phyloP scores from a whole-genome alignment of 345 rosid genomes.

The Aquilaria malaccensis region DNA sequence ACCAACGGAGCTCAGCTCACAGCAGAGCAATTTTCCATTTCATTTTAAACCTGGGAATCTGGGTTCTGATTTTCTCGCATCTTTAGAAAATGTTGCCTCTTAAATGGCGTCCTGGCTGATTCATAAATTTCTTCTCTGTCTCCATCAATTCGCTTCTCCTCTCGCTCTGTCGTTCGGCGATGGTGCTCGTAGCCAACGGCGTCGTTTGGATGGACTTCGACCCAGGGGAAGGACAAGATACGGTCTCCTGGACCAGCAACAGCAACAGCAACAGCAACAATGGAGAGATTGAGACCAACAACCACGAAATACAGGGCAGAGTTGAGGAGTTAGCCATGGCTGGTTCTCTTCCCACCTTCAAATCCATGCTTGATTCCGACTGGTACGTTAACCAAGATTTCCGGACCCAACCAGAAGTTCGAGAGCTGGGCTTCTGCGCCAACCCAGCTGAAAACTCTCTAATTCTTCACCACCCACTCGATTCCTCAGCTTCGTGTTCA shows the following conservation, averaged over 20 bases:
- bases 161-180: slow-evolving; percentile 7
- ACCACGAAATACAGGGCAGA: slow-evolving; percentile 14
- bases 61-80: neutral
- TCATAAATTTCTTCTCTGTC: neutral
- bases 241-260: slow-evolving; percentile 53
- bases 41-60: neutral
- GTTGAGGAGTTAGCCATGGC: slow-evolving; percentile 25
- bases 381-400: slow-evolving; percentile 44
- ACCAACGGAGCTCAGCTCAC: slow-evolving; percentile 8
- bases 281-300: neutral
- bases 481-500: slow-evolving; percentile 65
- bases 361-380: slow-evolving; percentile 66
- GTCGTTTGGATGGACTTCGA: slow-evolving; percentile 50
- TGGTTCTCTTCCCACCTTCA: slow-evolving; percentile 38
- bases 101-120: no score
- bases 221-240: slow-evolving; percentile 27
- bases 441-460: slow-evolving; percentile 30
- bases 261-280: slow-evolving; percentile 8
- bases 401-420: slow-evolving; percentile 36
- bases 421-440: slow-evolving; percentile 35
- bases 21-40: slow-evolving; percentile 4
- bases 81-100: no score
- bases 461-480: slow-evolving; percentile 42
- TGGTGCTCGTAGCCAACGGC: slow-evolving; percentile 60
- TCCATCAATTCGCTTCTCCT: no score